Percentiles rank a stretch among this genome's conserved stretches.
Evolutionary conservation across 306 rosid genomes (phyloP).

Genomic region (Cyamopsis tetragonoloba): DNA sequence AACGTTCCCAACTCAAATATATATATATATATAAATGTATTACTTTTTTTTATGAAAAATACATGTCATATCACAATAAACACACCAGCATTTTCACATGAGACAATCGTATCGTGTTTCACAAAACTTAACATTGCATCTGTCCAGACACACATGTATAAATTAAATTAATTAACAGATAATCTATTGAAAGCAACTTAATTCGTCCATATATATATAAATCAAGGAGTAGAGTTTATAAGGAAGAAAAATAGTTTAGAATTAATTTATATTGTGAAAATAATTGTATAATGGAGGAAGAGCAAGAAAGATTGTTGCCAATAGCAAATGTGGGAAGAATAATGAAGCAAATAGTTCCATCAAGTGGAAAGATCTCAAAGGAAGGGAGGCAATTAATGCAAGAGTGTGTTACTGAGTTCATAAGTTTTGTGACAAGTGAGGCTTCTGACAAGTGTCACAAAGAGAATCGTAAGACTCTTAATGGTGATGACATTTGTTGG

Average conservation of each 20-base stretch:
- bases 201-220: not conserved
- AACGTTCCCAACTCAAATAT: too few species aligned
- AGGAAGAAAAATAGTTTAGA: too few species aligned
- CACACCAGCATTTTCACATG: slow-evolving; percentile 15
- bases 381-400: slow-evolving; percentile 74
- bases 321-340: slow-evolving; percentile 82
- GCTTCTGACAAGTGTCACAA: slow-evolving; percentile 88
- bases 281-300: slow-evolving; percentile 41
- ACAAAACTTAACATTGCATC: slow-evolving; percentile 23
- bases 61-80: slow-evolving; percentile 5
- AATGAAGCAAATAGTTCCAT: slow-evolving; percentile 68
- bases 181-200: not conserved
- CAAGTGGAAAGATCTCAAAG: slow-evolving; percentile 68
- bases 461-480: slow-evolving; percentile 83
- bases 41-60: too few species aligned
- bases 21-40: too few species aligned
- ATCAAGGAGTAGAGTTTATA: not conserved
- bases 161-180: too few species aligned
- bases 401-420: slow-evolving; percentile 85
- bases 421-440: slow-evolving; percentile 78
- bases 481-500: slow-evolving; percentile 93
- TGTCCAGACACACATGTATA: not conserved
- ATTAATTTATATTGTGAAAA: not conserved
- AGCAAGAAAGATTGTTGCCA: slow-evolving; percentile 58
- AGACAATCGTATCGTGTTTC: slow-evolving; percentile 38